Evolutionary conservation across 2,329 filamentous ascomycete species (phyloP).

Genomic region (Myriosclerotinia scirpicola): DNA sequence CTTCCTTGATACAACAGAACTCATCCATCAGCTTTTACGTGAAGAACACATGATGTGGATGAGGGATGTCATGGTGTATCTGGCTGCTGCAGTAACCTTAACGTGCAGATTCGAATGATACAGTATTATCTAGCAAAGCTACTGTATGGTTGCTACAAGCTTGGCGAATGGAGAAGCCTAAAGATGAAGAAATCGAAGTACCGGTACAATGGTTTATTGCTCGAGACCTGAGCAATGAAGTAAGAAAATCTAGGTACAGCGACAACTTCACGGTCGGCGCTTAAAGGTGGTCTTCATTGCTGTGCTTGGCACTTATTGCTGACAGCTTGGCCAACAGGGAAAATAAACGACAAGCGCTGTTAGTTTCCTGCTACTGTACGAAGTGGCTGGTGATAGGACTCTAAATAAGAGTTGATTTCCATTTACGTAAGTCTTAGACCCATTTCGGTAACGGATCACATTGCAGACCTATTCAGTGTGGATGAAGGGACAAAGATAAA

Average conservation of each 20-base stretch:
- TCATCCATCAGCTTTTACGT: background rate
- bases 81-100: background rate
- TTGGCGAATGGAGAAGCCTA: background rate
- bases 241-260: background rate
- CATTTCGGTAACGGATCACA: background rate
- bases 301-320: background rate
- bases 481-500: background rate
- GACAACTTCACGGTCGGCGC: background rate
- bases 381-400: background rate
- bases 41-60: background rate
- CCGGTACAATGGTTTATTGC: background rate
- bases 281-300: background rate
- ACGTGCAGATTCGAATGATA: background rate
- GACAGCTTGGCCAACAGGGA: no score
- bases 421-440: background rate
- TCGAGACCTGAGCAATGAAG: background rate
- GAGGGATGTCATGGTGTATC: no score
- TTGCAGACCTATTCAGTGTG: background rate
- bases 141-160: background rate
- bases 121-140: background rate
- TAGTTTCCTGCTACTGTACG: no score
- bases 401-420: background rate
- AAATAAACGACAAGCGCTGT: no score
- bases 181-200: background rate
- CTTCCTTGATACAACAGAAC: no score